phyloP scores from a whole-genome alignment of 2,329 filamentous ascomycete genomes.

The Exophiala sp. region DNA sequence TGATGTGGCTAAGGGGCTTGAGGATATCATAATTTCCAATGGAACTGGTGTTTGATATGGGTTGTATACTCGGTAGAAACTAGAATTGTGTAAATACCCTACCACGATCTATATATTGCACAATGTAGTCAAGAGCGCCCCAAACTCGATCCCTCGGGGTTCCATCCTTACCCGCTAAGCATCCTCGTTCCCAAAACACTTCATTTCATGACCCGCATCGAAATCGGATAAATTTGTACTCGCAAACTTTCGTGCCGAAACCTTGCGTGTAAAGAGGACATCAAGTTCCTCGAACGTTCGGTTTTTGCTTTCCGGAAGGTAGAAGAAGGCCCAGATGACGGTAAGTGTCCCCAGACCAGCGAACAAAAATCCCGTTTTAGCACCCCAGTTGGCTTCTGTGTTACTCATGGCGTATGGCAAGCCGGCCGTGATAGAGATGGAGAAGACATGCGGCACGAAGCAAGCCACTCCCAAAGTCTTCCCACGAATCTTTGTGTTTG shows the following conservation, averaged over 20 bases:
- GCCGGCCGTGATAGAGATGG: conserved; percentile 44
- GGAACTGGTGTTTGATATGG: no score
- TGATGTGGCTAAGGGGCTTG: no score
- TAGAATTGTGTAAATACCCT: no score
- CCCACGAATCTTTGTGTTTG: neutral
- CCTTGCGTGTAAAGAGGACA: conserved; percentile 9
- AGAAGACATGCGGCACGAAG: neutral
- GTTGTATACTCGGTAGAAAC: no score
- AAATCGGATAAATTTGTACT: neutral
- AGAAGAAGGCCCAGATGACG: conserved; percentile 31
- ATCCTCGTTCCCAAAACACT: no score
- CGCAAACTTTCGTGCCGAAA: conserved; percentile 12
- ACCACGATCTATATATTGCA: no score
- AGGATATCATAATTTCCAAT: no score
- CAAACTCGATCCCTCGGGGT: no score
- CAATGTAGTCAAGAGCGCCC: no score
- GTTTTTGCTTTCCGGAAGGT: conserved; percentile 22
- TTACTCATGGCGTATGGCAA: conserved; percentile 33
- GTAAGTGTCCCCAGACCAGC: conserved; percentile 28
- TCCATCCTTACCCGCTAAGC: no score
- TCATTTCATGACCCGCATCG: no score
- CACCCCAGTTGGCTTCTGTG: conserved; percentile 30
- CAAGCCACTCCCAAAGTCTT: neutral
- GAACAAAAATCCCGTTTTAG: conserved; percentile 34
- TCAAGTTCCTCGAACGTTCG: conserved; percentile 15